Evolutionary conservation across 1,139 yeast species (phyloP), one percentile per base, ranked within the genome.

Genomic region (Saccharomyces hybrid): DNA sequence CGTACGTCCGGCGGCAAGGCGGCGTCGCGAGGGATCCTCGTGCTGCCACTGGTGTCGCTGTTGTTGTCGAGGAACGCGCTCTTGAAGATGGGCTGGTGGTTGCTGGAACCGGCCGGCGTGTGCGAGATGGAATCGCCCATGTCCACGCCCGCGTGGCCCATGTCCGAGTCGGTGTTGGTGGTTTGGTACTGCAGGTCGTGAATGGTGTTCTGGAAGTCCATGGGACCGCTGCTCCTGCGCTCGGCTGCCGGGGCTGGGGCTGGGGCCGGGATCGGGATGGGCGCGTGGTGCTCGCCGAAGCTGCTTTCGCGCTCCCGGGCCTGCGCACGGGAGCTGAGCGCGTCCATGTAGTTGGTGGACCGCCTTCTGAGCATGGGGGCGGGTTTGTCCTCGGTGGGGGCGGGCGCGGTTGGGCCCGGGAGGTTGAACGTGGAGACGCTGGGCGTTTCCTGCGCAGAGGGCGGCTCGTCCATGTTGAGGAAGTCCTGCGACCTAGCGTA

Each of bases 381-480:
- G 12, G 42, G 42, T 12, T 38, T 38, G n/a, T 38, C 42, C 4
- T 3, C 24, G 6, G 6, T 38, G 9, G 9, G n/a, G 34, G 42
- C 26, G 7, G 29, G n/a, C n/a, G 48, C n/a, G 34, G 8, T 34
- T 26, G 19, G 44, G 5, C 55, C 56, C 9, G 56, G 48, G 24
- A 57, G 47, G 42, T 54, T 50, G 21, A 50, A 53, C 14, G 54
- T 54, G 4, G 61, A 57, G 3, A 57, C 32, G 31, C 51, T 51
- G 19, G 64, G 65, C 4, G 66, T 59, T 24, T 60, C 64, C 55
- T 62, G 58, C 4, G 68, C 62, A 19, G 55, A 56, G n/a, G 70
- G 69, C 7, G 70, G 63, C 24, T 62, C 63, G n/a, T 63, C 60
- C 29, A 66, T 44, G 48, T 65, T 60, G 27, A 65, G 56, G 50